These are phyloP conservation scores for Orbilia brochopaga DNA, from an alignment of 2,329 filamentous ascomycete species.

Conservation along the genomic window DNA sequence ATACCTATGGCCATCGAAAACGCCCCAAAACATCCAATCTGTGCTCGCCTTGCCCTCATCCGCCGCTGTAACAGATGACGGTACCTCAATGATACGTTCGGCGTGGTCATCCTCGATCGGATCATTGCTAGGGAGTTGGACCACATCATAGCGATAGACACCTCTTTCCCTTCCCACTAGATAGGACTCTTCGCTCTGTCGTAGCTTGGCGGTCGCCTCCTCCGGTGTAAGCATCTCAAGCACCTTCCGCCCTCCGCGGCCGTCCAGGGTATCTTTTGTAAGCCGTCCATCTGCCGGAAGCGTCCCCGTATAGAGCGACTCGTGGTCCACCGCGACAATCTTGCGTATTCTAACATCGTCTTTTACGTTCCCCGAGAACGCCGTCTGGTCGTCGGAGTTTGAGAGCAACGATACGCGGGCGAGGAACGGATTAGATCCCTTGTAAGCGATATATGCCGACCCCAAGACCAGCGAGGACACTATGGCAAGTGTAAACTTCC, in stretches of 20 bases:
- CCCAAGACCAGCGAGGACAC: constrained; percentile 47
- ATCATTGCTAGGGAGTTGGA: constrained; percentile 93
- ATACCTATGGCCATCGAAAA: constrained; percentile 95
- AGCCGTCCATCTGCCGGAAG: constrained; percentile 85
- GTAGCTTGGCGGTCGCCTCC: constrained; percentile 86
- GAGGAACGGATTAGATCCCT: constrained; percentile 39
- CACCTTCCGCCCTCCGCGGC: constrained; percentile 72
- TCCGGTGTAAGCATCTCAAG: constrained; percentile 96
- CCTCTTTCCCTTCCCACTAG: constrained; percentile 86
- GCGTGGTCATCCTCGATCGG: constrained; percentile 98
- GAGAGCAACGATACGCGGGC: constrained; percentile 43
- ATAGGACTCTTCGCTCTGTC: constrained; percentile 89
- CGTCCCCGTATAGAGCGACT: constrained; percentile 85
- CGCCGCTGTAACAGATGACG: constrained; percentile 65
- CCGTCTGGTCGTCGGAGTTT: constrained; percentile 54
- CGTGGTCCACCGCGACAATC: constrained; percentile 85
- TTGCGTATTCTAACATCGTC: constrained; percentile 60
- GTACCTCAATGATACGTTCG: constrained; percentile 95
- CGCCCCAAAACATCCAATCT: constrained; percentile 99
- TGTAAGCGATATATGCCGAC: constrained; percentile 39
- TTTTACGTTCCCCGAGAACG: constrained; percentile 56
- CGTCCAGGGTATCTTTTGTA: constrained; percentile 83
- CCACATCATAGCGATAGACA: constrained; percentile 91
- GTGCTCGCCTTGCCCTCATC: constrained; percentile 66
- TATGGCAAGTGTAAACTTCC: constrained; percentile 49